phyloP scores from a whole-genome alignment of 441 rosid genomes.

The Breynia disticha region DNA sequence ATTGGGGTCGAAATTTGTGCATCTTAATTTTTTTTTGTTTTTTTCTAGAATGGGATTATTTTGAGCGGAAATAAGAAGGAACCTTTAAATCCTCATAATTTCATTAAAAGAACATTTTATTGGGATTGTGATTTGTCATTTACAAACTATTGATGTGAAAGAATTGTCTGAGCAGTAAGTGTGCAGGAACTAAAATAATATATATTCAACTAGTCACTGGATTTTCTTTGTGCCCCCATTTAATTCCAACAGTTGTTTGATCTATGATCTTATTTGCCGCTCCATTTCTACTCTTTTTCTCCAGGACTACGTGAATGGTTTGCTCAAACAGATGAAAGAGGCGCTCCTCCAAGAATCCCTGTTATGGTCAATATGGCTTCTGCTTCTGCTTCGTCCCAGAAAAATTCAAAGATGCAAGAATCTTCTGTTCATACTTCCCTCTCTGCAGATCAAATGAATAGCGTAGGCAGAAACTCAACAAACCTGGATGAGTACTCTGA shows the following conservation, averaged over 20 bases:
- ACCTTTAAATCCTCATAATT: too few relatives aligned
- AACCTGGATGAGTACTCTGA: slow-evolving; percentile 88
- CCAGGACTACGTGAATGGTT: slow-evolving; percentile 97
- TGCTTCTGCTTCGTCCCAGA: slow-evolving; percentile 50
- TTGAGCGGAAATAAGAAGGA: too few relatives aligned
- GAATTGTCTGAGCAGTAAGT: too few relatives aligned
- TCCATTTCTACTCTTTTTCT: slow-evolving; percentile 6
- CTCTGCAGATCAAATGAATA: slow-evolving; percentile 59
- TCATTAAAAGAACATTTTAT: too few relatives aligned
- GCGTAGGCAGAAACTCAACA: slow-evolving; percentile 59
- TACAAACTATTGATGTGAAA: too few relatives aligned
- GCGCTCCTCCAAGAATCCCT: slow-evolving; percentile 88
- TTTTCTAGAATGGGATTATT: too few relatives aligned
- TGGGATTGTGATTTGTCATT: too few relatives aligned
- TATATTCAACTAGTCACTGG: too few relatives aligned
- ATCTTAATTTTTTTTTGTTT: too few relatives aligned
- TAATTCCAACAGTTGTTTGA: background rate
- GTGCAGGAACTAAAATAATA: too few relatives aligned
- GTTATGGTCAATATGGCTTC: slow-evolving; percentile 98
- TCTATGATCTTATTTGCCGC: background rate
- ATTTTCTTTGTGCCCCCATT: too few relatives aligned
- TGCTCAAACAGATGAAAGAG: slow-evolving; percentile 91
- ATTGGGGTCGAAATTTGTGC: too few relatives aligned
- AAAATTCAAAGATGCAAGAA: slow-evolving; percentile 38
- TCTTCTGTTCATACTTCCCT: slow-evolving; percentile 38